Evolutionary conservation across 1,284 basidiomycete genomes (phyloP).

Genomic region (Pisolithus thermaeus): DNA sequence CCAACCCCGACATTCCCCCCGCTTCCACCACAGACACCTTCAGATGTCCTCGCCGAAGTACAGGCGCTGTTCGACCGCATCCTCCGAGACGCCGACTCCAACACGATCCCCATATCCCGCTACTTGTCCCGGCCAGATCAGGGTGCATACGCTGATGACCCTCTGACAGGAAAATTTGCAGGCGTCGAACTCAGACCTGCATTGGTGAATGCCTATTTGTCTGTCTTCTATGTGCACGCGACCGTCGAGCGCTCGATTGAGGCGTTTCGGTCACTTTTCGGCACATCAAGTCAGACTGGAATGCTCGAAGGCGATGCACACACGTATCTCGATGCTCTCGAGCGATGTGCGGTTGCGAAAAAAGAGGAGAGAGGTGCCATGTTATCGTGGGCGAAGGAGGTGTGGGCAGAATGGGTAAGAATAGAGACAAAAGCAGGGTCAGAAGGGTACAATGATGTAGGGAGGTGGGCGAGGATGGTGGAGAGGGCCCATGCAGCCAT

Average conservation of each 20-base stretch:
- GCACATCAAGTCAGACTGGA: slow-evolving; percentile 2
- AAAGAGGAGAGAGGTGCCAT: slow-evolving; percentile 45
- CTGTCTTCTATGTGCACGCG: slow-evolving; percentile 67
- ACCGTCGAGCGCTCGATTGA: slow-evolving; percentile 43
- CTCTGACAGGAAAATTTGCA: slow-evolving; percentile 41
- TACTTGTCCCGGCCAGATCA: slow-evolving; percentile 2
- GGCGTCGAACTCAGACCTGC: slow-evolving; percentile 55
- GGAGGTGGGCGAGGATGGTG: slow-evolving; percentile 34
- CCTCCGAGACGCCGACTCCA: slow-evolving; percentile 39
- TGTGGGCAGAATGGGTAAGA: slow-evolving; percentile 54
- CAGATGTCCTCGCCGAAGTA: slow-evolving; percentile 73
- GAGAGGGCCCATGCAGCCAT: slow-evolving; percentile 62
- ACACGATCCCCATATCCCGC: neutral
- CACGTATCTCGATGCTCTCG: slow-evolving; percentile 61
- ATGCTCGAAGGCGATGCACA: slow-evolving; percentile 45
- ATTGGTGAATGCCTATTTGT: slow-evolving; percentile 79
- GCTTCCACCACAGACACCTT: slow-evolving; percentile 67
- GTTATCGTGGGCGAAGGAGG: slow-evolving; percentile 44
- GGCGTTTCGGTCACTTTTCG: slow-evolving; percentile 46
- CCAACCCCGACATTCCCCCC: slow-evolving; percentile 41
- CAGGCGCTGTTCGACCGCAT: slow-evolving; percentile 67
- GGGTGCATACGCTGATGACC: neutral
- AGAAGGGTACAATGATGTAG: slow-evolving; percentile 17
- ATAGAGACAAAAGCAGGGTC: slow-evolving; percentile 33
- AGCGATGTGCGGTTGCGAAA: slow-evolving; percentile 50